phyloP scores from a whole-genome alignment of 129 eudicot genomes.

The Lonicera japonica region DNA sequence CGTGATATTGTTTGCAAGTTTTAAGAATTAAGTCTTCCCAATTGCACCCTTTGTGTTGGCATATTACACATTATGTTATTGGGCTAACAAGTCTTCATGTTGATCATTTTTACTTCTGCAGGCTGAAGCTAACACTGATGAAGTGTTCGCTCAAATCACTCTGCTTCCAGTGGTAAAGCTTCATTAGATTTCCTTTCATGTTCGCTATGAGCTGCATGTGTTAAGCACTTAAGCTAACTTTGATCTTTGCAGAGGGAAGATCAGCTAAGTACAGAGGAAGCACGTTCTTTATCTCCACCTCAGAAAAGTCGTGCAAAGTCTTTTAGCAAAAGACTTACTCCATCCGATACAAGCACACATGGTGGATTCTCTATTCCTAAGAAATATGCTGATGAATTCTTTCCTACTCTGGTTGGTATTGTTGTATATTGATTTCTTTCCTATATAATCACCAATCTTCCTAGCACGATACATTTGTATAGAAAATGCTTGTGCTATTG shows the following conservation, averaged over 20 bases:
- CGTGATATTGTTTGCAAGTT: too few relatives aligned
- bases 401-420: constrained; percentile 28
- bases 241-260: constrained; percentile 9
- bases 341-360: constrained; percentile 31
- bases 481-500: neutral
- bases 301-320: constrained; percentile 6
- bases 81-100: neutral
- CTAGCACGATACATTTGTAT: neutral
- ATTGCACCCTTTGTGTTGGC: too few relatives aligned
- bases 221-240: neutral
- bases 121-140: constrained; percentile 24
- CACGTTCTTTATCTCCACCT: constrained; percentile 5
- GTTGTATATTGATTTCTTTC: neutral
- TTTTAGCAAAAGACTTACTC: constrained; percentile 25
- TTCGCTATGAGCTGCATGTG: neutral
- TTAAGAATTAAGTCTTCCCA: too few relatives aligned
- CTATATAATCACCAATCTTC: neutral
- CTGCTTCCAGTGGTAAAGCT: constrained; percentile 24
- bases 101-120: constrained; percentile 7
- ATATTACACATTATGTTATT: neutral
- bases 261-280: neutral
- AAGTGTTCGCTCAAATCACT: constrained; percentile 26
- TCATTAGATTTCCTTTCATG: neutral
- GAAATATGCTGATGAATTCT: constrained; percentile 16
- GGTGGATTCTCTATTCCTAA: constrained; percentile 31